Conservation (phyloP, 306 rosid species). For the Citrullus colocynthis region DNA sequence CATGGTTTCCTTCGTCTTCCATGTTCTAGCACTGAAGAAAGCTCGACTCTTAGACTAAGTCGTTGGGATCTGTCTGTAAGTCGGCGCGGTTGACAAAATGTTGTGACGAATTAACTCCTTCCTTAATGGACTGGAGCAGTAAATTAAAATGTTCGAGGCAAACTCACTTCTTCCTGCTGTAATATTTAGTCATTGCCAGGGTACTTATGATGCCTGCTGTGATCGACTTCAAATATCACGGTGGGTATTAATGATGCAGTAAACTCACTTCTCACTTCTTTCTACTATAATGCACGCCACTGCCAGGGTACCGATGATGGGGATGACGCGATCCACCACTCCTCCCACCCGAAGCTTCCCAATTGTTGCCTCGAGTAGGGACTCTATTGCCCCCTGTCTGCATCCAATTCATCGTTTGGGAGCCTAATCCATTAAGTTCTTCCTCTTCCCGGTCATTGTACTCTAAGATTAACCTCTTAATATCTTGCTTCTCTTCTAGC, state of each 20-base stretch:
- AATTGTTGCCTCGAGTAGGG: conserved; percentile 43
- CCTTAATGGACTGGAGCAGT: background rate
- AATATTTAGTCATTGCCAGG: conserved; percentile 41
- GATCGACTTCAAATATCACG: background rate
- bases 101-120: background rate
- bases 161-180: conserved; percentile 34
- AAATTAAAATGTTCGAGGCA: background rate
- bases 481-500: conserved; percentile 97
- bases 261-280: conserved; percentile 28
- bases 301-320: conserved; percentile 53
- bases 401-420: conserved; percentile 67
- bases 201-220: conserved; percentile 32
- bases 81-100: background rate
- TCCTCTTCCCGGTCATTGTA: conserved; percentile 97
- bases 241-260: background rate
- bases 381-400: conserved; percentile 45
- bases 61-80: background rate
- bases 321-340: conserved; percentile 60
- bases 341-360: conserved; percentile 59
- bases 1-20: background rate
- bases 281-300: conserved; percentile 56
- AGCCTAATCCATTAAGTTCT: conserved; percentile 76
- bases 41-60: background rate
- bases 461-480: conserved; percentile 87
- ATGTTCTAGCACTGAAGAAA: background rate